These are phyloP conservation scores for Mycena sp. DNA, from an alignment of 1,284 basidiomycete genomes.

Conservation along the genomic window DNA sequence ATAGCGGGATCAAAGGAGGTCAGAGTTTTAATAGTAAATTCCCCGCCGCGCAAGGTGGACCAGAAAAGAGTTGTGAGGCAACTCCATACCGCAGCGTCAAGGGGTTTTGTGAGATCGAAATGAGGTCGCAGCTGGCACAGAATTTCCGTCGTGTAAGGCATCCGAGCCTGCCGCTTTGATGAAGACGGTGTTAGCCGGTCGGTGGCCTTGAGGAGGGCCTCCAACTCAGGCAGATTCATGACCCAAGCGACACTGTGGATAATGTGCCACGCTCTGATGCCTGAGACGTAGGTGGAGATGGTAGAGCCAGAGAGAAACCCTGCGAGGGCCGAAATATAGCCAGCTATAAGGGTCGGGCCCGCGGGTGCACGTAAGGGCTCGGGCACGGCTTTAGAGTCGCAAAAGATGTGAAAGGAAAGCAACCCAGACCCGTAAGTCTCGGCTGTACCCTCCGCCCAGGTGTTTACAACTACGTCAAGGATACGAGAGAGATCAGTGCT, in stretches of 20 bases:
- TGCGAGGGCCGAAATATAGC: constrained; percentile 32
- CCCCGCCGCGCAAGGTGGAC: constrained; percentile 36
- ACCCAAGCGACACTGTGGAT: constrained; percentile 43
- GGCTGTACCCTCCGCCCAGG: constrained; percentile 1
- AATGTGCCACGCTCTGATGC: constrained; percentile 46
- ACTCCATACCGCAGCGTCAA: constrained; percentile 43
- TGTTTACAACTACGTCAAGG: not conserved
- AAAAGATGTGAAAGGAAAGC: constrained; percentile 24
- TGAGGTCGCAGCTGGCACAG: constrained; percentile 27
- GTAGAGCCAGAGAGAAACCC: too few relatives aligned
- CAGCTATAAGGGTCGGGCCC: not conserved
- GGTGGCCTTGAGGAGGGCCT: not conserved
- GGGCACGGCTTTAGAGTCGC: constrained; percentile 11
- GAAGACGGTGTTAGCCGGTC: constrained; percentile 18
- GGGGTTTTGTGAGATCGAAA: constrained; percentile 33
- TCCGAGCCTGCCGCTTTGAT: constrained; percentile 33
- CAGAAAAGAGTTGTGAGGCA: constrained; percentile 48
- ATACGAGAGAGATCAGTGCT: not conserved
- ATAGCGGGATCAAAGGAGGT: constrained; percentile 34
- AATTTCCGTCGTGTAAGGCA: constrained; percentile 34
- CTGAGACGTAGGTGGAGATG: constrained; percentile 45
- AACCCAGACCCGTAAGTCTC: constrained; percentile 24
- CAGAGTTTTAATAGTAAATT: constrained; percentile 44
- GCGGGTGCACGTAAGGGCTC: constrained; percentile 25
- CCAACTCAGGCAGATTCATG: not conserved